Percentiles rank a stretch among this genome's conserved stretches.
phyloP scores from a whole-genome alignment of 352 stramenopile genomes.

The Globisporangium okanoganense region DNA sequence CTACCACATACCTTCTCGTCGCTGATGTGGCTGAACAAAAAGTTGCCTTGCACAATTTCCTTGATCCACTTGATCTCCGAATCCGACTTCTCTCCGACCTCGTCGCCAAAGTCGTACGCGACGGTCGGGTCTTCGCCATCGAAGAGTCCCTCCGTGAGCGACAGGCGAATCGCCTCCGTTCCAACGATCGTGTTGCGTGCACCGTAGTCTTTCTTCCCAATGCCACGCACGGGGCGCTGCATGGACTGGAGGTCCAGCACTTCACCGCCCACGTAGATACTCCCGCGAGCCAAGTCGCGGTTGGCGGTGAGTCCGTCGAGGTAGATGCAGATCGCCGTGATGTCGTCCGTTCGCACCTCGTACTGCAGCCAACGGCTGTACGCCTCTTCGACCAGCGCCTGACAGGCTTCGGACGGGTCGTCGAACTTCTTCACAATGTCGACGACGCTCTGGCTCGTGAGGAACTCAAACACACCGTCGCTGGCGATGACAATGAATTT shows the following conservation, averaged over 20 bases:
- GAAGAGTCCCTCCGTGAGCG: constrained; percentile 50
- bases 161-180: constrained; percentile 80
- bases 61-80: constrained; percentile 85
- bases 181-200: constrained; percentile 80
- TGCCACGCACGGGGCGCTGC: constrained; percentile 75
- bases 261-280: constrained; percentile 81
- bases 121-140: constrained; percentile 18
- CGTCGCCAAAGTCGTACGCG: constrained; percentile 32
- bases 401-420: constrained; percentile 87
- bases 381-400: constrained; percentile 86
- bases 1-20: constrained; percentile 63
- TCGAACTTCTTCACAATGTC: constrained; percentile 87
- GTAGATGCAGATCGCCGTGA: constrained; percentile 90
- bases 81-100: constrained; percentile 59
- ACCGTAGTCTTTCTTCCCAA: constrained; percentile 52
- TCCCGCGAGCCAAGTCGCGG: constrained; percentile 58
- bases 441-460: constrained; percentile 93
- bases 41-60: constrained; percentile 88
- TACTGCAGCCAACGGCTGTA: constrained; percentile 94
- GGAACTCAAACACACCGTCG: constrained; percentile 95
- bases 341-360: constrained; percentile 94
- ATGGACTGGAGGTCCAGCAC: constrained; percentile 83
- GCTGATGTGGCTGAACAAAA: constrained; percentile 91
- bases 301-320: constrained; percentile 59
- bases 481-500: constrained; percentile 92